These are phyloP conservation scores for Trichoderma brevicompactum DNA, from an alignment of 2,329 filamentous ascomycete species.

Conservation along the genomic window DNA sequence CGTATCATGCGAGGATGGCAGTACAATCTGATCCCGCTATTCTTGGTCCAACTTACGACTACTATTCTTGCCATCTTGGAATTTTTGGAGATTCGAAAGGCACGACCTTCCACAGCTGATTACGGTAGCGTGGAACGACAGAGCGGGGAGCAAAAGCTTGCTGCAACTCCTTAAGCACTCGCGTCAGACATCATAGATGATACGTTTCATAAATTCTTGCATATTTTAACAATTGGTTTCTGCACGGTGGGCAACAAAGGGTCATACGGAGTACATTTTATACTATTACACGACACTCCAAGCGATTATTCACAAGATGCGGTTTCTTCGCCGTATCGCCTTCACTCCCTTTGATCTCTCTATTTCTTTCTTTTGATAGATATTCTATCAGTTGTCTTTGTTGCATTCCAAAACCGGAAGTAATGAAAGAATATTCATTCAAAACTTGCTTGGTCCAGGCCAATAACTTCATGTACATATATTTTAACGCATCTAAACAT, in stretches of 20 bases:
- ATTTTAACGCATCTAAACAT: too few relatives aligned
- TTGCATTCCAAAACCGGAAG: too few relatives aligned
- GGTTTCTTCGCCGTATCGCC: background rate
- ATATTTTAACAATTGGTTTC: background rate
- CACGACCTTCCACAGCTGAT: constrained; percentile 2
- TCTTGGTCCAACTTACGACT: constrained; percentile 36
- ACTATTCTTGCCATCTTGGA: constrained; percentile 36
- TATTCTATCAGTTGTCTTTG: too few relatives aligned
- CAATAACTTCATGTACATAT: too few relatives aligned
- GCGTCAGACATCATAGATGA: background rate
- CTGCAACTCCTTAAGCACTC: background rate
- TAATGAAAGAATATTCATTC: too few relatives aligned
- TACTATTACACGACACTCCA: background rate
- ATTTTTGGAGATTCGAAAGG: constrained; percentile 29
- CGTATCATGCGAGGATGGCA: constrained; percentile 39
- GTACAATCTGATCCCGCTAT: constrained; percentile 39
- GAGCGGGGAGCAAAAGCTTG: constrained; percentile 16
- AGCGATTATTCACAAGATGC: background rate
- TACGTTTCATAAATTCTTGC: background rate
- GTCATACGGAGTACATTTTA: background rate
- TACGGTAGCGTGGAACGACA: constrained; percentile 23
- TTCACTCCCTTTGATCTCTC: too few relatives aligned
- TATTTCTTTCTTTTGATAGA: too few relatives aligned
- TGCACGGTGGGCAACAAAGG: background rate
- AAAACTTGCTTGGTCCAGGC: too few relatives aligned